Evolutionary conservation across 768 basidiomycete genomes (phyloP).

Genomic region (Pisolithus orientalis): DNA sequence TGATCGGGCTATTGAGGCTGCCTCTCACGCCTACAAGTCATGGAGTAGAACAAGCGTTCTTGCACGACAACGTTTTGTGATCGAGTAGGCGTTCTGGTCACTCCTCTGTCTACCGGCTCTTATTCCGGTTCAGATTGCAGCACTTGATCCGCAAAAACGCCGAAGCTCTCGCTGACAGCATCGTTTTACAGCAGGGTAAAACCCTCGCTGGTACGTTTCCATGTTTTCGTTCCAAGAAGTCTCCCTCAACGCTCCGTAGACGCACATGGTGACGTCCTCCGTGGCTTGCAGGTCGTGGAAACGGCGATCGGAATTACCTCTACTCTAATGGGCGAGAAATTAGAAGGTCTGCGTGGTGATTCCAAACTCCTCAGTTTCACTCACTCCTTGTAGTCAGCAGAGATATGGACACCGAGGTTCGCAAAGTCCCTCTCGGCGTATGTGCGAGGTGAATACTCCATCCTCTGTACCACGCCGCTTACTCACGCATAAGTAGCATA

Average conservation of each 20-base stretch:
- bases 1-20: conserved; percentile 74
- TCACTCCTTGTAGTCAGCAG: conserved; percentile 58
- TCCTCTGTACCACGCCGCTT: background rate
- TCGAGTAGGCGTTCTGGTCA: conserved; percentile 57
- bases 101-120: conserved; percentile 4
- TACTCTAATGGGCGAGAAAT: conserved; percentile 81
- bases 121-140: conserved; percentile 59
- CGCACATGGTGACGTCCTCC: conserved; percentile 90
- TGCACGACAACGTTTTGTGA: conserved; percentile 77
- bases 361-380: background rate
- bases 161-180: conserved; percentile 80
- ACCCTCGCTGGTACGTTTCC: conserved; percentile 65
- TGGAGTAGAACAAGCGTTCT: conserved; percentile 87
- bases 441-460: conserved; percentile 48
- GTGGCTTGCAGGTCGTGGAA: conserved; percentile 87
- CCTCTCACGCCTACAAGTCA: conserved; percentile 77
- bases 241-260: conserved; percentile 38
- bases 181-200: conserved; percentile 95
- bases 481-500: conserved; percentile 36
- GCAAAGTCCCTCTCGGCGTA: conserved; percentile 82
- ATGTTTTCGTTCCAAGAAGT: background rate
- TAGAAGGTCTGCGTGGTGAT: conserved; percentile 59
- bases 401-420: conserved; percentile 93
- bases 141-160: conserved; percentile 78
- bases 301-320: conserved; percentile 76